Evolutionary conservation across 2,329 filamentous ascomycete genomes (phyloP), one percentile per base, ranked within the genome.

Genomic region (Curvularia verruculosa): DNA sequence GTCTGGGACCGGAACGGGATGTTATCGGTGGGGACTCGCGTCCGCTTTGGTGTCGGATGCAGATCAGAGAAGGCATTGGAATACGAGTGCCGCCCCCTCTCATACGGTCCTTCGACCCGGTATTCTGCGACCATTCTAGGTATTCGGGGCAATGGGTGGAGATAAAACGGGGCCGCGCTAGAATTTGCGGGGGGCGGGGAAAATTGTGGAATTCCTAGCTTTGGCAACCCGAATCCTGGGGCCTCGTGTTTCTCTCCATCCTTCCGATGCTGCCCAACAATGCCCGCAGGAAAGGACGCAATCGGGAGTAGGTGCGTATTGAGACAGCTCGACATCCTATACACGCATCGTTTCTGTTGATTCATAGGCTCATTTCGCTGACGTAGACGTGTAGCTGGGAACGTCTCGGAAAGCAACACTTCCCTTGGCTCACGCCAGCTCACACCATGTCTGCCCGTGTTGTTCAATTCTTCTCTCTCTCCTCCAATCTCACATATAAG

Each of bases 171-270:
- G 12, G 34, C 26, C 31, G 39, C 23, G 41, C 48, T 56, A 37
- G 36, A 12, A 26, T 64, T 63, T 63, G 62, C 58, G 64, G 63
- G 61, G 63, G 63, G 87, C 39, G 82, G 84, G 60, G 85, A 49
- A n/a, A 54, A 54, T 54, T 34, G 44, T 49, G 53, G 53, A 24
- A 34, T 56, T 21, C 19, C 48, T 47, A 26, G 26, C 26, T 52
- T 52, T n/a, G 41, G 53, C 28, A 56, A 46, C 41, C 48, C 53
- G 48, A 31, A 47, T 52, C 34, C 41, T 52, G 53, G 53, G n/a
- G 52, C 48, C 34, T n/a, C 10, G 28, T 29, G 6, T n/a, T 26
- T 46, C 19, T 15, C 39, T 46, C 44, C 40, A 28, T 52, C 34
- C 21, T 26, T 29, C 18, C 40, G 19, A 21, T 29, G 34, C 15